These are phyloP conservation scores for Chlamydomonas incerta DNA, from an alignment of 139 green algal species.

Conservation along the genomic window DNA sequence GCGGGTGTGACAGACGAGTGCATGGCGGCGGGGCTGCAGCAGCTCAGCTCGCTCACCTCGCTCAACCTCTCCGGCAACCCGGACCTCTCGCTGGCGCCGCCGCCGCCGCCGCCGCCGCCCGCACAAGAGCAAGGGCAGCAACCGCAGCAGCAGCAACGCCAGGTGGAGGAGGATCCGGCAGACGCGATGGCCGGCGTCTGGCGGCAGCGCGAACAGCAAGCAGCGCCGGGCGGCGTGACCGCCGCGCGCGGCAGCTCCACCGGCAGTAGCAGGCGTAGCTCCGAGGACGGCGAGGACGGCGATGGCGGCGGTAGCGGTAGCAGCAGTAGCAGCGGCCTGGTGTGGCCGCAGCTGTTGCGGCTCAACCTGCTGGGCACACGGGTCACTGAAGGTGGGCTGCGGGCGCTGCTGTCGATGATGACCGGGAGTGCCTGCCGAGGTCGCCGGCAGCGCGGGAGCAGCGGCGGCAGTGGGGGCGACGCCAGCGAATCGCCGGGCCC, in stretches of 20 bases:
- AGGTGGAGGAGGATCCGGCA: background rate
- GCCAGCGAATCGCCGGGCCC: background rate
- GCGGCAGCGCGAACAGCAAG: background rate
- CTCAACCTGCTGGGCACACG: constrained; percentile 23
- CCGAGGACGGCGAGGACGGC: background rate
- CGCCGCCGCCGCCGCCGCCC: background rate
- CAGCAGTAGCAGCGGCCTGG: background rate
- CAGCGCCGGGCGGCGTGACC: background rate
- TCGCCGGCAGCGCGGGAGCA: background rate
- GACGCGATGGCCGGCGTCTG: background rate
- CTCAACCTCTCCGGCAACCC: constrained; percentile 18
- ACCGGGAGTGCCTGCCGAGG: background rate
- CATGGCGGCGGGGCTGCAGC: constrained; percentile 8
- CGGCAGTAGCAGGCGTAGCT: background rate
- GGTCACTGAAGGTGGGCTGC: background rate
- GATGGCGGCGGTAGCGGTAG: background rate
- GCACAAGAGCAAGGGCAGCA: background rate
- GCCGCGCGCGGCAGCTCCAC: background rate
- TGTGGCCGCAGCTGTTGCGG: constrained; percentile 17
- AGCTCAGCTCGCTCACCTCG: constrained; percentile 17
- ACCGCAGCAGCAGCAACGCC: background rate
- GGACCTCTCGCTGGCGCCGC: constrained; percentile 1
- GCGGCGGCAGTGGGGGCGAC: background rate
- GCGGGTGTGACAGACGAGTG: background rate
- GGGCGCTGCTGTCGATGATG: background rate